Base-by-base conservation (phyloP, 495 filamentous ascomycete genomes). In the Amorphotheca resinae region DNA sequence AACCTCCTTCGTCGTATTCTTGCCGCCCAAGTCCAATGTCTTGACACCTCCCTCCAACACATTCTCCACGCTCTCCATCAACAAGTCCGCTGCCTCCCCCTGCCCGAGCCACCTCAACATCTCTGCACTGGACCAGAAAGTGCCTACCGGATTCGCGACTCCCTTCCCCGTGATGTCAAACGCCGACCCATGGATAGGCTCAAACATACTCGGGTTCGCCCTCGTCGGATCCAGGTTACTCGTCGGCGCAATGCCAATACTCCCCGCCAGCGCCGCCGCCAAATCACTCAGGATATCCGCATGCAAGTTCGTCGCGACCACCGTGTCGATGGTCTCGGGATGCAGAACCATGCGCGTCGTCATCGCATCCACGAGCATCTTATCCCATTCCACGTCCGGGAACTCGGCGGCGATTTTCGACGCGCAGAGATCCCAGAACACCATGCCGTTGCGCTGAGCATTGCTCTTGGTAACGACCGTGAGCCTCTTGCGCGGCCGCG, bases 191-290 rank as follows among this genome's bases (percentile, higher is more conserved):
- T 93, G 86, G 44, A 93, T 87, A 15, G 86, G 86, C 67, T 93
- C 86, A 58, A 93, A 93, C 56, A 93, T 85, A 54, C 85, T 76
- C 32, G 76, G 77, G 51, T 76, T 70, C 43, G 62, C 66, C 44
- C 72, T 65, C 3, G 67, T 58, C 3, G 64, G 61, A 64, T 89
- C 86, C 8, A 87, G 82, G 35, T 86, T 76, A 22, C 72, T 79
- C 18, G 74, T 80, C 52, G 86, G 86, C 34, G 89, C 64, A 49
- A 93, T 65, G 9, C 86, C 86, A 55, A 93, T 67, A n/a, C 76
- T 82, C 3, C 85, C 86, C 2, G 85, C 84, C 43, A 89, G 86
- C 17, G 89, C 85, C 49, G 80, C 84, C 8, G 85, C 86, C 60
- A 91, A 53, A 52, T 76, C 72, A 18, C 69, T 73, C 8, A 76